Evolutionary conservation across 176 grass and related monocot genomes (phyloP).

Genomic region (Miscanthus lutarioriparius): DNA sequence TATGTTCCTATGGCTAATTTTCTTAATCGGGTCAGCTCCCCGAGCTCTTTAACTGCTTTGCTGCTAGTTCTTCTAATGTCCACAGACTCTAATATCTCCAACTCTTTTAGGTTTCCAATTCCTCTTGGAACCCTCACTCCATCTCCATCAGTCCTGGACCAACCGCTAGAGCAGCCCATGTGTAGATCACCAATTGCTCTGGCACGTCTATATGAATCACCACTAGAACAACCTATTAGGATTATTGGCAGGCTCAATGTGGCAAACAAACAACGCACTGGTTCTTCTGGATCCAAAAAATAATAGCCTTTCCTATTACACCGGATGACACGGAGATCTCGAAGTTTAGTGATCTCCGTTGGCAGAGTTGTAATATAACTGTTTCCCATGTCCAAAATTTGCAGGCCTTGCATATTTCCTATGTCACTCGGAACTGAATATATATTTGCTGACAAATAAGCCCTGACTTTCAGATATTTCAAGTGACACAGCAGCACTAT

Average conservation of each 20-base stretch:
- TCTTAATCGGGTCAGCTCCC: background rate
- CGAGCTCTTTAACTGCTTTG: conserved; percentile 11
- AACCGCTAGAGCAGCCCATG: background rate
- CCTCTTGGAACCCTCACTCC: conserved; percentile 22
- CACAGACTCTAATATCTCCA: background rate
- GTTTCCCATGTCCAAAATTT: background rate
- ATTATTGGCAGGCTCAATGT: background rate
- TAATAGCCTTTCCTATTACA: rapidly evolving
- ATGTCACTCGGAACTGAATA: conserved; percentile 3
- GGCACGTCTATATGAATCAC: background rate
- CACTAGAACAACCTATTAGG: background rate
- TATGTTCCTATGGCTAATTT: background rate
- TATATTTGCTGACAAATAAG: rapidly evolving
- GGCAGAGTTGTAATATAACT: background rate
- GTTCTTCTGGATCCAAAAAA: background rate
- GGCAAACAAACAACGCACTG: background rate
- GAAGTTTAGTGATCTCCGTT: background rate
- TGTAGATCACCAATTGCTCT: background rate
- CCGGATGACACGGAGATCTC: background rate
- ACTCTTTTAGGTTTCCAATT: background rate
- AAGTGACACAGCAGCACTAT: background rate
- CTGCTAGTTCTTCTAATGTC: background rate
- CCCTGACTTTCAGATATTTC: background rate
- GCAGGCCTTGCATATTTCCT: background rate
- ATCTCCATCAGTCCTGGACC: rapidly evolving